Conservation (phyloP, 371 early-diverging fungal genomes). For the Entomophthora muscae region DNA sequence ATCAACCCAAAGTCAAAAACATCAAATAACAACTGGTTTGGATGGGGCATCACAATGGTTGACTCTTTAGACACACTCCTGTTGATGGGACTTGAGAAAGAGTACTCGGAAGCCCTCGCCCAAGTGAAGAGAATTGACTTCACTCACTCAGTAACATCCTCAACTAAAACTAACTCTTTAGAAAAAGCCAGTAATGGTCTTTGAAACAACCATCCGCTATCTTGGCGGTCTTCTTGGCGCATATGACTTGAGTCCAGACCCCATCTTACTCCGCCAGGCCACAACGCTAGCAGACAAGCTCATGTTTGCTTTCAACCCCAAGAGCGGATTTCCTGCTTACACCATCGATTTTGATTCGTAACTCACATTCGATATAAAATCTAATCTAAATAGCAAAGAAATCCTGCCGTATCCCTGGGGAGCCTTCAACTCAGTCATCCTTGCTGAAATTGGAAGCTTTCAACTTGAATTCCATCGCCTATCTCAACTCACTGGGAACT, state of each 20-base stretch:
- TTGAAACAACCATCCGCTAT: constrained; percentile 78
- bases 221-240: constrained; percentile 73
- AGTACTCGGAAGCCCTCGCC: constrained; percentile 36
- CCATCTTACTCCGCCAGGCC: constrained; percentile 29
- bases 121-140: constrained; percentile 29
- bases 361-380: neutral
- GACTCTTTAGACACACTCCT: constrained; percentile 66
- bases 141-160: constrained; percentile 15
- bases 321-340: neutral
- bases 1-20: constrained; percentile 19
- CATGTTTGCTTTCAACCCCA: constrained; percentile 14
- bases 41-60: constrained; percentile 52
- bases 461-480: neutral
- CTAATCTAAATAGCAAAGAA: neutral
- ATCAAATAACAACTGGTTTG: constrained; percentile 11
- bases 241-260: constrained; percentile 40
- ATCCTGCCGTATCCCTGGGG: too few relatives aligned
- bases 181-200: too few relatives aligned
- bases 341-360: neutral
- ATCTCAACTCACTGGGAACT: neutral
- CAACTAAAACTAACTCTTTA: too few relatives aligned
- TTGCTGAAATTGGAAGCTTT: neutral
- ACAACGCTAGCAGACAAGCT: constrained; percentile 31
- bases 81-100: constrained; percentile 54
- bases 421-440: neutral